Evolutionary conservation across 83 land plant species (phyloP).

Genomic region (Thuja plicata): DNA sequence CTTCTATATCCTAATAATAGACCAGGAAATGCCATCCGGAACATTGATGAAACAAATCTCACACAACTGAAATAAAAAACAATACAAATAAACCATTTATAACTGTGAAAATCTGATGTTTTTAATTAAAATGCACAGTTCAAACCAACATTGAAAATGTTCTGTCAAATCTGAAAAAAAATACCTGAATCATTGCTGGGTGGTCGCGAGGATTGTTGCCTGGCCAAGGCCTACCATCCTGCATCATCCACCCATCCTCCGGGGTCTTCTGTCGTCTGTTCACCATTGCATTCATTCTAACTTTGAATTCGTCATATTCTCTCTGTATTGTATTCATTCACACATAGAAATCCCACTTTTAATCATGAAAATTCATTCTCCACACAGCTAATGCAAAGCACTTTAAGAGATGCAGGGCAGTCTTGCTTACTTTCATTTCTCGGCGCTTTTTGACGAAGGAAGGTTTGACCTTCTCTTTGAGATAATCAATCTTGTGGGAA

Average conservation of each 20-base stretch:
- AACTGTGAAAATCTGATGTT: too few species aligned
- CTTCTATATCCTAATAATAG: too few species aligned
- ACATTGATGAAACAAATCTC: too few species aligned
- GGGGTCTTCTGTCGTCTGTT: slow-evolving; percentile 41
- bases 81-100: too few species aligned
- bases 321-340: slow-evolving; percentile 25
- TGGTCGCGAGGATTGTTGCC: slow-evolving; percentile 50
- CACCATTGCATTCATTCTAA: slow-evolving; percentile 48
- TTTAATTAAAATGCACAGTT: too few species aligned
- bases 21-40: too few species aligned
- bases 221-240: slow-evolving; percentile 61
- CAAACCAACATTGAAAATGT: too few species aligned
- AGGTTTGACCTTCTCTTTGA: slow-evolving; percentile 40
- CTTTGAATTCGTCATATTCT: slow-evolving; percentile 54
- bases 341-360: background rate
- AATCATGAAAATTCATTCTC: background rate
- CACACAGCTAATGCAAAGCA: background rate
- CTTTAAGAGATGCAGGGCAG: background rate
- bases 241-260: slow-evolving; percentile 46
- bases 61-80: too few species aligned
- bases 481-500: slow-evolving; percentile 35
- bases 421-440: slow-evolving; percentile 31
- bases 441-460: slow-evolving; percentile 41
- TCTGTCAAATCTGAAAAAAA: background rate
- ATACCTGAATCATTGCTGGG: slow-evolving; percentile 61